phyloP scores from a whole-genome alignment of 768 basidiomycete genomes.

The Russula compacta region DNA sequence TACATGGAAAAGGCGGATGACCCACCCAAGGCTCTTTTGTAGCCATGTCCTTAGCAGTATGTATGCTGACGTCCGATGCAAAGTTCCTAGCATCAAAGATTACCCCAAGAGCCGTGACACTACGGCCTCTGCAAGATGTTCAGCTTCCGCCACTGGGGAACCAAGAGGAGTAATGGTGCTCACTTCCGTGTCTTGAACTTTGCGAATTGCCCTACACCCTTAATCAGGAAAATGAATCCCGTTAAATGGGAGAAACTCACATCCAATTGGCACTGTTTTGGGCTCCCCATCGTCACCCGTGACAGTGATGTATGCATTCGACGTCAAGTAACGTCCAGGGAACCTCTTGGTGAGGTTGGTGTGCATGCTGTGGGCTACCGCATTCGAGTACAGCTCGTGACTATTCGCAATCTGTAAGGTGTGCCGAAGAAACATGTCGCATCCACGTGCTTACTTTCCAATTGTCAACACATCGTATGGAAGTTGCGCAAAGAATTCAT shows the following conservation, averaged over 20 bases:
- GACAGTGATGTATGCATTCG: slow-evolving; percentile 79
- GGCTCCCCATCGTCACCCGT: slow-evolving; percentile 31
- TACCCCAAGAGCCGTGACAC: slow-evolving; percentile 73
- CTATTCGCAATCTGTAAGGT: slow-evolving; percentile 26
- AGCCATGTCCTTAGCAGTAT: slow-evolving; percentile 64
- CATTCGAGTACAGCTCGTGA: slow-evolving; percentile 59
- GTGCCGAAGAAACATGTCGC: not conserved
- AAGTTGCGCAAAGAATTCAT: slow-evolving; percentile 60
- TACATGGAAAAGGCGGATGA: not conserved
- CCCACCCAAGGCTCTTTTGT: slow-evolving; percentile 67
- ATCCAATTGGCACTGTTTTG: slow-evolving; percentile 38
- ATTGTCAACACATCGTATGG: slow-evolving; percentile 80
- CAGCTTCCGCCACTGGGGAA: no score
- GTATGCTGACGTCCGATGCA: slow-evolving; percentile 64
- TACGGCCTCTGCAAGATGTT: slow-evolving; percentile 42
- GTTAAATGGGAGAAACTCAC: slow-evolving; percentile 24
- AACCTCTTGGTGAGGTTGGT: slow-evolving; percentile 54
- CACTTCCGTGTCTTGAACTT: slow-evolving; percentile 74
- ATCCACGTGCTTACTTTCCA: slow-evolving; percentile 54
- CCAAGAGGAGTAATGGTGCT: slow-evolving; percentile 20
- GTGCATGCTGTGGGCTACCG: not conserved
- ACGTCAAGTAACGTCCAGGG: slow-evolving; percentile 69
- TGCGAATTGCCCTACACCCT: slow-evolving; percentile 41
- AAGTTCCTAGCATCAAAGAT: slow-evolving; percentile 69
- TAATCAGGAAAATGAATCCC: not conserved